Conservation (phyloP, 208 protist genomes). For the Trypanosoma mega region DNA sequence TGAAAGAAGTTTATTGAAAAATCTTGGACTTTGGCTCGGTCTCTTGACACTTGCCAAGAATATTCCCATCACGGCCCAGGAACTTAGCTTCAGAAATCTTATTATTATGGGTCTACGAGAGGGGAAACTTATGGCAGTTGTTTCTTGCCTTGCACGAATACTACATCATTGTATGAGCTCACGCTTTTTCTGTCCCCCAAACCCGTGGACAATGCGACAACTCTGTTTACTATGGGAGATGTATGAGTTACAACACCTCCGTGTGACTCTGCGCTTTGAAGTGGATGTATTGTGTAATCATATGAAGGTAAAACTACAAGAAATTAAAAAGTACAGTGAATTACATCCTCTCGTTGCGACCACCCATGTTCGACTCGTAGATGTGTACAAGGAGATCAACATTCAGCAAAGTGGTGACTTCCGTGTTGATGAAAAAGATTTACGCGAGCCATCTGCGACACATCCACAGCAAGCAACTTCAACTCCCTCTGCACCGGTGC, state of each 20-base stretch:
- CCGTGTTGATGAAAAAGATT: constrained; percentile 52
- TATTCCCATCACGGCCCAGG: constrained; percentile 94
- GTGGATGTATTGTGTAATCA: constrained; percentile 89
- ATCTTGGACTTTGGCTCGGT: constrained; percentile 98
- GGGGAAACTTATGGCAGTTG: constrained; percentile 93
- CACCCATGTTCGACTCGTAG: constrained; percentile 40
- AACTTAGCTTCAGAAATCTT: constrained; percentile 96
- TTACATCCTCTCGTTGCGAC: constrained; percentile 28
- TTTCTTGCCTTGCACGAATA: constrained; percentile 97
- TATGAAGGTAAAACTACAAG: constrained; percentile 51
- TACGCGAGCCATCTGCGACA: constrained; percentile 24
- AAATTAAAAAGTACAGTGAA: constrained; percentile 37
- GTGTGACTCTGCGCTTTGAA: constrained; percentile 98
- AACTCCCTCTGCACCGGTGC: constrained; percentile 12
- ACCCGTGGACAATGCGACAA: constrained; percentile 98
- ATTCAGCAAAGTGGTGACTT: constrained; percentile 77
- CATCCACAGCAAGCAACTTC: constrained; percentile 16
- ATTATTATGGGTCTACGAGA: constrained; percentile 94
- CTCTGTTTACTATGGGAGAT: constrained; percentile 94
- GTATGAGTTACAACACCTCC: constrained; percentile 94
- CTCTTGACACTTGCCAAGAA: constrained; percentile 97
- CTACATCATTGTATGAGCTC: constrained; percentile 84
- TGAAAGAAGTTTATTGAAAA: constrained; percentile 97
- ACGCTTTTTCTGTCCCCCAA: constrained; percentile 96
- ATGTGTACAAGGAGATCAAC: constrained; percentile 70